Conservation (phyloP, 1,284 basidiomycete genomes). For the Tilletia horrida region DNA sequence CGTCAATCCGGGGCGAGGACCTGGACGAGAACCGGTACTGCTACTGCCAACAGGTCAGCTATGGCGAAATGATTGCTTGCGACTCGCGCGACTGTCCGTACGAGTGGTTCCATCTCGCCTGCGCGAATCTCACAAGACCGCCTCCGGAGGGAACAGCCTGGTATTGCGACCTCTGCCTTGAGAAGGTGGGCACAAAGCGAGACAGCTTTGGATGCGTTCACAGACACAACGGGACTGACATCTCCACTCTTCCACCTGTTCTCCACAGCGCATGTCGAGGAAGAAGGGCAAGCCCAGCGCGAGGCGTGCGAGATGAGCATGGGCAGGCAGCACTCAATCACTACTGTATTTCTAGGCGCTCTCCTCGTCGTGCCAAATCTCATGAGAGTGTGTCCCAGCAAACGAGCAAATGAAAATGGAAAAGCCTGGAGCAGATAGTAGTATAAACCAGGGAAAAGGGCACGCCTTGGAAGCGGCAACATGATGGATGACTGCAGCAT, state of each 20-base stretch:
- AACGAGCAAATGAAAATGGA: no score
- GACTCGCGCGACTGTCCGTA: conserved; percentile 80
- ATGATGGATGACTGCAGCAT: no score
- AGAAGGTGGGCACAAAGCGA: background rate
- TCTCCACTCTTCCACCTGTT: background rate
- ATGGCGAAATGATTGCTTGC: conserved; percentile 96
- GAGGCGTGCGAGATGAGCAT: background rate
- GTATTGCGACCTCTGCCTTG: conserved; percentile 15
- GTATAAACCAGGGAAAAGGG: no score
- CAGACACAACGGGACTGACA: no score
- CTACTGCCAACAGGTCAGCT: conserved; percentile 78
- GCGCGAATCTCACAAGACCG: background rate
- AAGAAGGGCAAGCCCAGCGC: conserved; percentile 19
- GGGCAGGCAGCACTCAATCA: background rate
- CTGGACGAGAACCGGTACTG: conserved; percentile 74
- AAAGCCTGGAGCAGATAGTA: no score
- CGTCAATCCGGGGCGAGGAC: conserved; percentile 58
- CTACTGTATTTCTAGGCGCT: background rate
- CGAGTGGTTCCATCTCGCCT: conserved; percentile 67
- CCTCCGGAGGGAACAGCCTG: conserved; percentile 11
- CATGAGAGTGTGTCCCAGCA: no score
- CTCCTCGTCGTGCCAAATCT: no score
- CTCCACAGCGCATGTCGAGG: background rate
- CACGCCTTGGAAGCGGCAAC: no score
- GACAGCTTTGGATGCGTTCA: background rate